Evolutionary conservation across 2,329 filamentous ascomycete species (phyloP).

Genomic region (Colletotrichum cereale): DNA sequence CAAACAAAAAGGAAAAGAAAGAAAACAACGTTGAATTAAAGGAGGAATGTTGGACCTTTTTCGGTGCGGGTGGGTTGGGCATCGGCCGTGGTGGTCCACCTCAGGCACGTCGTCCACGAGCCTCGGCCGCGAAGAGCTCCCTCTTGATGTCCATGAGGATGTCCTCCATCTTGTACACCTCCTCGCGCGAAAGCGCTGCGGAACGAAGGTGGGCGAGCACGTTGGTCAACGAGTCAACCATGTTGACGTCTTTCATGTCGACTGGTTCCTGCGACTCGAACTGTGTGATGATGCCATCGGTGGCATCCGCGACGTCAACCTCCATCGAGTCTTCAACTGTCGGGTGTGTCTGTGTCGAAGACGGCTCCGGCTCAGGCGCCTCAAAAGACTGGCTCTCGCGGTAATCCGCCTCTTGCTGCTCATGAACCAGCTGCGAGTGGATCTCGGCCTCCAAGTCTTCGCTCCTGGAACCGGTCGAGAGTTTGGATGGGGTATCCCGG

Average conservation of each 20-base stretch:
- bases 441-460: constrained; percentile 56
- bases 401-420: constrained; percentile 53
- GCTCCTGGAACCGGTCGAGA: constrained; percentile 20
- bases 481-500: constrained; percentile 26
- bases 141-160: constrained; percentile 83
- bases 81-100: background rate
- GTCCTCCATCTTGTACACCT: constrained; percentile 80
- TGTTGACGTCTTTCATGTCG: constrained; percentile 54
- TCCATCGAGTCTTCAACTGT: constrained; percentile 44
- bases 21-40: background rate
- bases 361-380: constrained; percentile 40
- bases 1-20: background rate
- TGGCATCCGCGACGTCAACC: constrained; percentile 15
- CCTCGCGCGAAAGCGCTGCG: constrained; percentile 71
- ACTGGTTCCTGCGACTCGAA: constrained; percentile 16
- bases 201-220: constrained; percentile 71
- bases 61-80: background rate
- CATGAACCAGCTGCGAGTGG: constrained; percentile 55
- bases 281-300: constrained; percentile 2
- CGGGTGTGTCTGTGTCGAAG: background rate
- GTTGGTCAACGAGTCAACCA: constrained; percentile 66
- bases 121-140: constrained; percentile 78
- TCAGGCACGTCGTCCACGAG: constrained; percentile 63
- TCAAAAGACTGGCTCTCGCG: constrained; percentile 48
- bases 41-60: background rate